phyloP scores from a whole-genome alignment of 108 stramenopile species.

The Hondaea fermentalgiana region DNA sequence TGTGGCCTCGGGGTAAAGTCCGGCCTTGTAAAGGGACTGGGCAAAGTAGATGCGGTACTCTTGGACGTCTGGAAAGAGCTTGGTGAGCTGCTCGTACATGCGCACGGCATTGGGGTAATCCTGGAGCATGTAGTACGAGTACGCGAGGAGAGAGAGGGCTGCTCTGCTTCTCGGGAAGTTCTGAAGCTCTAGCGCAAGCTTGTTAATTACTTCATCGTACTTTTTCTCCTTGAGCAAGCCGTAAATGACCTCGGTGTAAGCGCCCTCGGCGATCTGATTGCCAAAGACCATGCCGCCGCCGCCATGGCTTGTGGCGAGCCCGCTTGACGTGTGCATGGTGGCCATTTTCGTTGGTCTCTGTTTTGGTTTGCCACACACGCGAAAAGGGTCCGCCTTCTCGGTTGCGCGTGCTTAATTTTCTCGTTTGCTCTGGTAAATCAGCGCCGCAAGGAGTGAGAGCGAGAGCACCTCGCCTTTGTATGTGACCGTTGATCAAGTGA shows the following conservation, averaged over 20 bases:
- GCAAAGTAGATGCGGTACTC: conserved; percentile 67
- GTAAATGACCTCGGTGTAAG: conserved; percentile 48
- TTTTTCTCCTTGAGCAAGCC: conserved; percentile 46
- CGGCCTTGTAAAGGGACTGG: conserved; percentile 67
- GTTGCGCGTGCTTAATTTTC: no score
- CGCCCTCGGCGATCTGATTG: conserved; percentile 22
- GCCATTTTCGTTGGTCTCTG: neutral
- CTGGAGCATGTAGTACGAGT: conserved; percentile 67
- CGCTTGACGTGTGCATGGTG: neutral
- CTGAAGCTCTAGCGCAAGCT: conserved; percentile 44
- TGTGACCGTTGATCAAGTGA: no score
- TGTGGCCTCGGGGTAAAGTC: conserved; percentile 48
- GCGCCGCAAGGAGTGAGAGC: no score
- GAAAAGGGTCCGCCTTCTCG: no score
- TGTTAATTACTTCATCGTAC: conserved; percentile 44
- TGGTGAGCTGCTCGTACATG: conserved; percentile 67
- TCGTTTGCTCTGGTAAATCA: no score
- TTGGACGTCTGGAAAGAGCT: conserved; percentile 61
- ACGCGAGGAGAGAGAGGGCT: conserved; percentile 65
- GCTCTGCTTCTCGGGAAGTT: conserved; percentile 62
- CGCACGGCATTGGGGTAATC: conserved; percentile 44
- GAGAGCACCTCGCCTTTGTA: no score
- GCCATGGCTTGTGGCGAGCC: neutral
- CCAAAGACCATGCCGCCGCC: conserved; percentile 16
- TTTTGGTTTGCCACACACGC: no score